Evolutionary conservation across 306 rosid species (phyloP), one percentile per base, ranked within the genome.

Genomic region (Citrullus mucosospermus): DNA sequence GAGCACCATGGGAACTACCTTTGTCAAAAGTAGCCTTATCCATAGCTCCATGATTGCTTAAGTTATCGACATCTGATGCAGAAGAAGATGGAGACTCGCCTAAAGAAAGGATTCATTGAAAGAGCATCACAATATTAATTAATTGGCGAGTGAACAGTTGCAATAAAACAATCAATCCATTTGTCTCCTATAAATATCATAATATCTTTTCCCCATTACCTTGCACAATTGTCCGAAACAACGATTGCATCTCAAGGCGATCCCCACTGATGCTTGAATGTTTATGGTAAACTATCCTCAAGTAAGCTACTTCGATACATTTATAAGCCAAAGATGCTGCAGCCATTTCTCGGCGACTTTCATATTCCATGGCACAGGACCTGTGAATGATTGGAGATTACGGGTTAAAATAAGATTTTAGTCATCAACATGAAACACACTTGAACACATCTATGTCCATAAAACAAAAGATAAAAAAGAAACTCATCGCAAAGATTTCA

Each of bases 321-420:
- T 93, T 93, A 85, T 85, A 93, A 25, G 93, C 97, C 93, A 93
- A 87, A 79, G 97, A 84, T 79, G 98, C 97, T 34, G 89, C 81
- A 36, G 91, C 96, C 90, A 87, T 87, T 88, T 93, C 98, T 76
- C 79, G 80, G 58, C 83, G 79, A 44, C 72, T 77, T 85, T 91
- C 93, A 61, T 85, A 93, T 86, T 85, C 93, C 77, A 61, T 85
- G 74, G 91, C 97, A 88, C 97, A 93, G 63, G 82, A 86, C 84
- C 98, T 93, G 89, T 69, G 32, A 18, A 78, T 48, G 76, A 70
- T 30, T 15, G 51, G 60, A 73, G 61, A 16, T 48, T 1, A 30
- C 43, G 36, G 8, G 32, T 63, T 63, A 34, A 34, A 73, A 50
- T 30, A 28, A 73, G 61, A 25, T 41, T 17, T 7, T 13, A 48